Evolutionary conservation across 2,329 filamentous ascomycete species (phyloP).

Genomic region (Trichophyton verrucosum): DNA sequence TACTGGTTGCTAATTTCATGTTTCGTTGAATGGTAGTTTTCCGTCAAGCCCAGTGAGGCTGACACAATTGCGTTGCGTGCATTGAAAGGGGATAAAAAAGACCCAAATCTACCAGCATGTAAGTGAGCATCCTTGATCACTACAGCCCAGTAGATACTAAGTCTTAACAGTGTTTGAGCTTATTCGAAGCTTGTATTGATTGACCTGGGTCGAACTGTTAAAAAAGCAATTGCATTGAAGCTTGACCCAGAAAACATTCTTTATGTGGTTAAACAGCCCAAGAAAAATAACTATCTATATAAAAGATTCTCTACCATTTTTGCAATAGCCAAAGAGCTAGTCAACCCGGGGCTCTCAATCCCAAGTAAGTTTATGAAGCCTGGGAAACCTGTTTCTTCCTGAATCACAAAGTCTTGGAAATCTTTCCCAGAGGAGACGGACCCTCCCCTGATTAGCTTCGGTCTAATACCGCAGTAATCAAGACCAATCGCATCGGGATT

Average conservation of each 20-base stretch:
- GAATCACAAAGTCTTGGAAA: slow-evolving; percentile 76
- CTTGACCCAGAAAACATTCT: neutral
- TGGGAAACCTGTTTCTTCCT: slow-evolving; percentile 59
- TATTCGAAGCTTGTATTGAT: neutral
- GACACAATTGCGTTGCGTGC: slow-evolving; percentile 10
- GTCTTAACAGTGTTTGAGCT: neutral
- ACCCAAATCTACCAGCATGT: slow-evolving; percentile 10
- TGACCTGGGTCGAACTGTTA: neutral
- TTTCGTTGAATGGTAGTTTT: slow-evolving; percentile 7
- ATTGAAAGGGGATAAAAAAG: slow-evolving; percentile 6
- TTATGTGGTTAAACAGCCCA: neutral
- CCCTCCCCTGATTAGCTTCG: slow-evolving; percentile 59
- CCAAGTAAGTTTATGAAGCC: slow-evolving; percentile 85
- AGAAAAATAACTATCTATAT: slow-evolving; percentile 4
- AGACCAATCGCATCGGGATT: slow-evolving; percentile 53
- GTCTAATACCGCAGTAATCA: slow-evolving; percentile 85
- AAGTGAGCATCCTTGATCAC: neutral
- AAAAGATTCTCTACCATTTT: slow-evolving; percentile 13
- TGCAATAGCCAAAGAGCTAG: slow-evolving; percentile 58
- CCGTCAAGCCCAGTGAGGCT: slow-evolving; percentile 8
- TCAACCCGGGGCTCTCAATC: slow-evolving; percentile 87
- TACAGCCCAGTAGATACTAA: neutral
- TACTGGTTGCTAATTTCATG: neutral
- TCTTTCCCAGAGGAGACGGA: slow-evolving; percentile 44
- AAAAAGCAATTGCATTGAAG: neutral